A percentile compares a stretch with the other conserved stretches of the same genome.
phyloP scores from a whole-genome alignment of 805 yeast species.

The Teunomyces gatunensis region DNA sequence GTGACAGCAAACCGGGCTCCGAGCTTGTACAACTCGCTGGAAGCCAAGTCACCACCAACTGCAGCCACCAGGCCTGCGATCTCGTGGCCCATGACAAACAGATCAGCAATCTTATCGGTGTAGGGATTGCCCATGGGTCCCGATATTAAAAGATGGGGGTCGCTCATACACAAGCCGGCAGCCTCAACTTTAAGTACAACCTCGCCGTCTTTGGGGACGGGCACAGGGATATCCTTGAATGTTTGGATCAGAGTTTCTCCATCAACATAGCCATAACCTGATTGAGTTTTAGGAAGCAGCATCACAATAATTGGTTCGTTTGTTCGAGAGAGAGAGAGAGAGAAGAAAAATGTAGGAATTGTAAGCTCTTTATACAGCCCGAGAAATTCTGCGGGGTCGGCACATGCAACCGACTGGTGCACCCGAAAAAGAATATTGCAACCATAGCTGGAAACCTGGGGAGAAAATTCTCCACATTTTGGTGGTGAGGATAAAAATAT shows the following conservation, averaged over 20 bases:
- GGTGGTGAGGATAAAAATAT: not conserved
- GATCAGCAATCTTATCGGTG: conserved; percentile 8
- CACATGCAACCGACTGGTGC: not conserved
- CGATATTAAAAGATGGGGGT: conserved; percentile 32
- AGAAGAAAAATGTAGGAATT: not conserved
- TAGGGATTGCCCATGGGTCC: conserved; percentile 10
- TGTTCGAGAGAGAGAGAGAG: not conserved
- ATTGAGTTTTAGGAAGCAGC: conserved; percentile 3
- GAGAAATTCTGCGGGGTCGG: not conserved
- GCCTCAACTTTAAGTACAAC: conserved; percentile 41
- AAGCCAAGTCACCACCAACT: conserved; percentile 26
- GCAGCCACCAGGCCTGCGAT: conserved; percentile 37
- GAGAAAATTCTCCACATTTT: too few species aligned
- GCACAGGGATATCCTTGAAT: conserved; percentile 30
- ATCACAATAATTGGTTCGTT: not conserved
- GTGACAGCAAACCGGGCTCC: conserved; percentile 32
- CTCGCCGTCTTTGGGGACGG: conserved; percentile 25
- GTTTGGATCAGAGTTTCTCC: conserved; percentile 24
- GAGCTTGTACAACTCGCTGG: conserved; percentile 19
- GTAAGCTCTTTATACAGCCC: not conserved
- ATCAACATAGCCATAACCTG: conserved; percentile 30
- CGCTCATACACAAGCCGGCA: conserved; percentile 45
- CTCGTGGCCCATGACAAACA: conserved; percentile 46
- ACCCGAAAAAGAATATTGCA: too few species aligned
- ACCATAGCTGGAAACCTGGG: too few species aligned